phyloP scores from a whole-genome alignment of 129 eudicot genomes.

The Glebionis coronaria region DNA sequence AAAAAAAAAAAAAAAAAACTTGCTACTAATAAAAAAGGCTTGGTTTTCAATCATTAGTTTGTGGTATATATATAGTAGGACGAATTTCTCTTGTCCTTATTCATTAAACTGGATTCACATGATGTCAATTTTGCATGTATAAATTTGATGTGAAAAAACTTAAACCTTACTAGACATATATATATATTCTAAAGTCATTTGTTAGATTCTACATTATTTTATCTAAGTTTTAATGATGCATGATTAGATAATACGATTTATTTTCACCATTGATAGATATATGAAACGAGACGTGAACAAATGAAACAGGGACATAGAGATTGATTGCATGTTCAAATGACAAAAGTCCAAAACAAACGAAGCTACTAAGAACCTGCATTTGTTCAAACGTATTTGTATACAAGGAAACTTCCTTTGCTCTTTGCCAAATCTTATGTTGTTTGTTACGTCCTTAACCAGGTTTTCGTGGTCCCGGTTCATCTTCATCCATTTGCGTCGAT shows the following conservation, averaged over 20 bases:
- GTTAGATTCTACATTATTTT: background rate
- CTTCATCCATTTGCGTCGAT: background rate
- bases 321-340: conserved; percentile 20
- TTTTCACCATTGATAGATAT: background rate
- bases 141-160: no score
- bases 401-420: conserved; percentile 25
- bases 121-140: no score
- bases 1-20: no score
- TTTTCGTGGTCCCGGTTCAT: conserved; percentile 15
- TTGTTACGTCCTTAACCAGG: conserved; percentile 14
- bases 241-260: background rate
- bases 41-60: no score
- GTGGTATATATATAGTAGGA: no score
- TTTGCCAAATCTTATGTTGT: conserved; percentile 23
- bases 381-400: conserved; percentile 32
- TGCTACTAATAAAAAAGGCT: no score
- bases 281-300: conserved; percentile 18
- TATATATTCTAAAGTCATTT: no score
- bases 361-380: conserved; percentile 42
- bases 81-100: no score
- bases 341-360: conserved; percentile 39
- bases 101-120: no score
- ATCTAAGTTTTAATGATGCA: background rate
- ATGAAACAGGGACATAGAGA: conserved; percentile 28
- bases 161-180: no score